Evolutionary conservation across 768 basidiomycete genomes (phyloP), one percentile per base, ranked within the genome.

Genomic region (Tulasnella sp.): DNA sequence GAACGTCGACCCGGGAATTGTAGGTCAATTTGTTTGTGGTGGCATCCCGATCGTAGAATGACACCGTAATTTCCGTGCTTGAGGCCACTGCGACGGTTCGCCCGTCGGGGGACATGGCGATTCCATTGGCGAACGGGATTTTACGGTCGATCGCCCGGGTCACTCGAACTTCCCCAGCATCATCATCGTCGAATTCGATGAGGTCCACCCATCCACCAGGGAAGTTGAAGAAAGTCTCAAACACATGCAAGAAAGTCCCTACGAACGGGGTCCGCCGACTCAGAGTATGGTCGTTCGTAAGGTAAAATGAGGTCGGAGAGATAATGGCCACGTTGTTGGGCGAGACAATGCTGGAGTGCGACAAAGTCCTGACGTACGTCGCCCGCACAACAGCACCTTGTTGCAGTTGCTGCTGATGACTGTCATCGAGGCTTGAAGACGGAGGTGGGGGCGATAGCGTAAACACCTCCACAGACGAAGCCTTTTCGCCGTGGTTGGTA

Each of bases 201-300:
- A 91, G 89, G 8, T 86, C 84, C 75, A 91, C 85, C 84, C 88
- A 91, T 74, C 87, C 82, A 9, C 91, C 80, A 0, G 91, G 91
- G 0, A 91, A 83, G 6, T 81, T 87, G 3, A 89, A 82, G 22
- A 89, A 0, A 4, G 88, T 85, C 80, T 93, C 92, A 73, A 86
- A 58, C 42, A 89, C 7, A 1, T 64, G 58, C 25, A 12, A 1
- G 58, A 64, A 7, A 5, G 58, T 64, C 3, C 58, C 58, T 1
- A 64, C 58, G 29, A 4, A 64, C n/a, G 90, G 49, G 12, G 80
- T 79, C 39, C 82, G 80, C 89, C 88, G 25, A 89, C 83, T 17
- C 91, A 88, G 9, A 89, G 86, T 2, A 90, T 93, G 92, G 81
- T 93, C 92, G 80, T 93, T 91, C 54, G 87, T 87, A 70, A 93